Percentiles rank a stretch among this genome's conserved stretches.
Conservation (phyloP, 2,329 filamentous ascomycete genomes). For the Gliomastix tumulicola region DNA sequence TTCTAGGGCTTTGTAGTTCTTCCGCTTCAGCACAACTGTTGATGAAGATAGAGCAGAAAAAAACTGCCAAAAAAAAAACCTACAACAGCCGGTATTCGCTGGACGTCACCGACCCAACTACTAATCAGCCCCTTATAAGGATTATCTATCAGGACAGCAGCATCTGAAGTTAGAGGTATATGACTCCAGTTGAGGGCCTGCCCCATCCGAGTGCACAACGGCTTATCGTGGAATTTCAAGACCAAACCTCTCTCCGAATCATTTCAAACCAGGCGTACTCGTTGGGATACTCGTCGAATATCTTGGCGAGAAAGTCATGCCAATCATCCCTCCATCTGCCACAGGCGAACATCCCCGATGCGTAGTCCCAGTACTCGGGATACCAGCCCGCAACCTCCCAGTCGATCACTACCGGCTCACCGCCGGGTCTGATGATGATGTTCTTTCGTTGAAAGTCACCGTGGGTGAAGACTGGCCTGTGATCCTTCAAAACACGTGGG, state of each 20-base stretch:
- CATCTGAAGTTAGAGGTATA: no score
- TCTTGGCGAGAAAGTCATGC: conserved; percentile 9
- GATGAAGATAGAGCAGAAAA: no score
- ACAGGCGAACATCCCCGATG: conserved; percentile 7
- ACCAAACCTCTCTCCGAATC: conserved; percentile 10
- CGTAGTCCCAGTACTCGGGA: conserved; percentile 15
- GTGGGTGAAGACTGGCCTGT: conserved; percentile 12
- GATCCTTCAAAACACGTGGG: no score
- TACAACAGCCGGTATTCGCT: no score
- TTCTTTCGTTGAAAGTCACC: conserved; percentile 14
- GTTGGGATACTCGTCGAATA: conserved; percentile 11
- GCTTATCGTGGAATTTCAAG: conserved; percentile 3
- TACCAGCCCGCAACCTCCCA: conserved; percentile 14
- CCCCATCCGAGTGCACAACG: background rate
- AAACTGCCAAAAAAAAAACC: no score
- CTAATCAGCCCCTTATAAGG: no score
- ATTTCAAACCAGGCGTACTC: conserved; percentile 11
- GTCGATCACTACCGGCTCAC: conserved; percentile 9
- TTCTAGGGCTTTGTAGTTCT: no score
- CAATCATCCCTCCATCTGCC: conserved; percentile 13
- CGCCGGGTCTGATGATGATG: conserved; percentile 7
- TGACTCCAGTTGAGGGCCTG: no score
- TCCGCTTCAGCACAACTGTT: no score
- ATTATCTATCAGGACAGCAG: no score
- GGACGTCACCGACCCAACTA: no score